Percentiles rank a stretch among this genome's conserved stretches.
phyloP scores from a whole-genome alignment of 2,329 filamentous ascomycete species.

The Beauveria australis region DNA sequence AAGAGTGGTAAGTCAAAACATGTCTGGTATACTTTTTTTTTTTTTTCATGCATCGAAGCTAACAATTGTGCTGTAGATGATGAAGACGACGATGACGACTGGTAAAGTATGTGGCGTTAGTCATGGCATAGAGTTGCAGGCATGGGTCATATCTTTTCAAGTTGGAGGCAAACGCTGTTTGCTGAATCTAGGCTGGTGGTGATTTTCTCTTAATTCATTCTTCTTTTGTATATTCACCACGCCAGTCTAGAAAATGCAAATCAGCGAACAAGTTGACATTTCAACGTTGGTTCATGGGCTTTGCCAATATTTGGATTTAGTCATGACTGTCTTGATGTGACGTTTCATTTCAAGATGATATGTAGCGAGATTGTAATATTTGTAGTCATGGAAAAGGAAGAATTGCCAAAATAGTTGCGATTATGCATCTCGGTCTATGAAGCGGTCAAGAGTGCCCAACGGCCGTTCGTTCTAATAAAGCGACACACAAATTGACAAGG shows the following conservation, averaged over 20 bases:
- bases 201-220: background rate
- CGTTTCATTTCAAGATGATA: too few relatives aligned
- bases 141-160: background rate
- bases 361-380: too few relatives aligned
- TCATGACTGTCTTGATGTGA: too few relatives aligned
- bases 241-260: background rate
- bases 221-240: slow-evolving; percentile 4
- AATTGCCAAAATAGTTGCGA: too few relatives aligned
- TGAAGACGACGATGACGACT: slow-evolving; percentile 69
- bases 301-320: too few relatives aligned
- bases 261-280: background rate
- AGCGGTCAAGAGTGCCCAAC: background rate
- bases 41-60: slow-evolving; percentile 11
- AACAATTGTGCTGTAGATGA: slow-evolving; percentile 49
- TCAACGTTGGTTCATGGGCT: too few relatives aligned
- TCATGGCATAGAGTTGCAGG: background rate
- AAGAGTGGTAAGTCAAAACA: slow-evolving; percentile 72
- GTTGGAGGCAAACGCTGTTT: background rate
- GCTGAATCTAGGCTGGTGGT: background rate
- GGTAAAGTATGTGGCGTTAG: slow-evolving; percentile 31
- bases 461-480: background rate
- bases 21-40: background rate
- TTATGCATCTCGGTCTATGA: too few relatives aligned
- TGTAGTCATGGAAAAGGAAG: too few relatives aligned
- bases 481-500: background rate